These are phyloP conservation scores for Withania somnifera DNA, from an alignment of 305 asterid species.

Conservation along the genomic window DNA sequence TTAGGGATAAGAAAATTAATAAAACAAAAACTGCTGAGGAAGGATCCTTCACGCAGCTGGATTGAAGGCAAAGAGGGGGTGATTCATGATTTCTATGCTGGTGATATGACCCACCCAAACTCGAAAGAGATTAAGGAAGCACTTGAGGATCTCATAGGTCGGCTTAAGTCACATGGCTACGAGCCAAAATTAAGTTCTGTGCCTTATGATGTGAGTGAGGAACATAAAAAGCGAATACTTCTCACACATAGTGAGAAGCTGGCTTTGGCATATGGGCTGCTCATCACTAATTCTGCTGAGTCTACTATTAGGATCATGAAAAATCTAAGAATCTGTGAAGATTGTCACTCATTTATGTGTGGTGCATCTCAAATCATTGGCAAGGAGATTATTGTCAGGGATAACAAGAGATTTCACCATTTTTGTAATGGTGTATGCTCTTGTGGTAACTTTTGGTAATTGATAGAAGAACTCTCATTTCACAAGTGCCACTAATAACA, in stretches of 20 bases:
- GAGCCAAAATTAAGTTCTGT: slow-evolving; percentile 39
- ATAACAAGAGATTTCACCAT: slow-evolving; percentile 79
- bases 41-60: slow-evolving; percentile 57
- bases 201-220: slow-evolving; percentile 48
- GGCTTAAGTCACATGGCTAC: slow-evolving; percentile 36
- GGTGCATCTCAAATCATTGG: slow-evolving; percentile 38
- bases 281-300: slow-evolving; percentile 17
- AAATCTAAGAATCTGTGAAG: slow-evolving; percentile 76
- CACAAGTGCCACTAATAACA: no score
- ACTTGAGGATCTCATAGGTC: slow-evolving; percentile 23
- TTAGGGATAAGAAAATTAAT: slow-evolving; percentile 35
- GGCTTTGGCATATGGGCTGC: slow-evolving; percentile 50
- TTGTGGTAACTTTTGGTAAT: slow-evolving; percentile 68
- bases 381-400: slow-evolving; percentile 61
- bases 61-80: slow-evolving; percentile 61
- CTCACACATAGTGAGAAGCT: slow-evolving; percentile 67
- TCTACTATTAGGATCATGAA: slow-evolving; percentile 44
- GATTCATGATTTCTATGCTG: slow-evolving; percentile 57
- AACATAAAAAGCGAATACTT: slow-evolving; percentile 46
- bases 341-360: slow-evolving; percentile 64
- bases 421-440: slow-evolving; percentile 59
- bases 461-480: not conserved
- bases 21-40: slow-evolving; percentile 37
- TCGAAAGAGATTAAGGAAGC: slow-evolving; percentile 29
- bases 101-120: slow-evolving; percentile 46